A percentile compares a stretch with the other conserved stretches of the same genome.
These are phyloP conservation scores for Neurospora sublineolata DNA, from an alignment of 495 filamentous ascomycete genomes.

Conservation along the genomic window DNA sequence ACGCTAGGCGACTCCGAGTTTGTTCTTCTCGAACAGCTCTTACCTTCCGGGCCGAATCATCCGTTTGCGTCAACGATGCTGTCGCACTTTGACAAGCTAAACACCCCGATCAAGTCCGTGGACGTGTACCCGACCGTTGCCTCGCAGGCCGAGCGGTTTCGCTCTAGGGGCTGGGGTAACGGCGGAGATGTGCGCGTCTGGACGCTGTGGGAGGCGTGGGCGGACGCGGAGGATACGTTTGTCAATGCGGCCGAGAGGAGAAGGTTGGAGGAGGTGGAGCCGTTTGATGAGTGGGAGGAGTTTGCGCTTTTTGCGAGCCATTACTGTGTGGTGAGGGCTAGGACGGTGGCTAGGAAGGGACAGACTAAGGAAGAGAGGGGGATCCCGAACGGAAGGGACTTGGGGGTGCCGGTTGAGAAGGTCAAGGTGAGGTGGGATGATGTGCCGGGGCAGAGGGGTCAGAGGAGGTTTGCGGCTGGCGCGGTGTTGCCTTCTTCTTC, in stretches of 20 bases:
- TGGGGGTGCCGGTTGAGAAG: not conserved
- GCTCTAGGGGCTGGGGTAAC: constrained; percentile 48
- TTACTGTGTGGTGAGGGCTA: constrained; percentile 71
- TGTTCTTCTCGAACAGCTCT: constrained; percentile 79
- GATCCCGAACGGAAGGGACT: not conserved
- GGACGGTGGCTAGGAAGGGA: constrained; percentile 2
- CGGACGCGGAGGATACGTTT: constrained; percentile 48
- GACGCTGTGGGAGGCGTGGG: constrained; percentile 74
- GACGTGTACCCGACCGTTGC: constrained; percentile 52
- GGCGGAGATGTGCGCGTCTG: constrained; percentile 33
- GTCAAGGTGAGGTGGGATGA: constrained; percentile 16
- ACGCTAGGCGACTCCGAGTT: constrained; percentile 59
- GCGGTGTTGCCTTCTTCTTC: constrained; percentile 11
- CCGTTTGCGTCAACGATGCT: constrained; percentile 87
- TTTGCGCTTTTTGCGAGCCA: constrained; percentile 77
- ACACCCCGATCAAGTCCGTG: constrained; percentile 63
- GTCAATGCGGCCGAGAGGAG: constrained; percentile 42
- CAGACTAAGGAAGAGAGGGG: not conserved
- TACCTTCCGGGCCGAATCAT: constrained; percentile 63
- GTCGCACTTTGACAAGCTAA: constrained; percentile 67
- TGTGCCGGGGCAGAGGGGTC: constrained; percentile 22
- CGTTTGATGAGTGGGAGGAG: constrained; percentile 95
- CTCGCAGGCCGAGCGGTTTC: constrained; percentile 58
- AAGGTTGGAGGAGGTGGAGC: constrained; percentile 55
- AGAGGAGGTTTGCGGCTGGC: constrained; percentile 32